Evolutionary conservation across 352 stramenopile genomes (phyloP).

Genomic region (Phytophthora tubulina): DNA sequence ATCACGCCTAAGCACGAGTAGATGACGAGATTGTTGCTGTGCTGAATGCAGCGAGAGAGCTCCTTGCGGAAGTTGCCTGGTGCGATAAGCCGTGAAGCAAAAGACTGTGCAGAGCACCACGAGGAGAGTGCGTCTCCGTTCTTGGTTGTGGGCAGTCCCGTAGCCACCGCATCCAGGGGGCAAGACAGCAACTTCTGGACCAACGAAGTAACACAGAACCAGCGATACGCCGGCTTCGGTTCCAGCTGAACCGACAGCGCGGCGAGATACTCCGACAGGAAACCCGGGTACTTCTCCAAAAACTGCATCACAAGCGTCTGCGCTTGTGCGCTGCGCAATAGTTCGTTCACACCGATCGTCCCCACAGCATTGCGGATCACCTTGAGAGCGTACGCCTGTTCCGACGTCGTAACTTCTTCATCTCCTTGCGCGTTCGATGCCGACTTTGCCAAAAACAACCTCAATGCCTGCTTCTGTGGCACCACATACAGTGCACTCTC

Average conservation of each 20-base stretch:
- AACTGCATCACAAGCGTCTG: conserved; percentile 68
- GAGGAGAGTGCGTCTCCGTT: conserved; percentile 28
- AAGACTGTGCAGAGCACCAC: conserved; percentile 58
- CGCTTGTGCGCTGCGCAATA: conserved; percentile 58
- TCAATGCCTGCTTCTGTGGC: conserved; percentile 47
- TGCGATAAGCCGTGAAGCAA: conserved; percentile 73
- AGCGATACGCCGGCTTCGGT: conserved; percentile 76
- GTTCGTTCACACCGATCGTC: conserved; percentile 72
- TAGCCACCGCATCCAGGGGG: conserved; percentile 51
- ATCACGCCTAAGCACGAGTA: conserved; percentile 80
- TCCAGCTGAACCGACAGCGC: conserved; percentile 73
- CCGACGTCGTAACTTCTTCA: conserved; percentile 43
- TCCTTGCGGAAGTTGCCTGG: conserved; percentile 82
- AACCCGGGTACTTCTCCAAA: conserved; percentile 66
- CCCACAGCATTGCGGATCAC: conserved; percentile 74
- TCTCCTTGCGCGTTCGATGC: conserved; percentile 21
- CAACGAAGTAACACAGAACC: conserved; percentile 80
- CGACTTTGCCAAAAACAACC: conserved; percentile 60
- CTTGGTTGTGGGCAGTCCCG: conserved; percentile 31
- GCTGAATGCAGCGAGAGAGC: conserved; percentile 83
- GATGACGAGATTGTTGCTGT: conserved; percentile 77
- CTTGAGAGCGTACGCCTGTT: conserved; percentile 63
- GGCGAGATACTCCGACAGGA: conserved; percentile 69
- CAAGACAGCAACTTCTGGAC: conserved; percentile 73
- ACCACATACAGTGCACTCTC: conserved; percentile 66